Evolutionary conservation across 352 stramenopile species (phyloP), one percentile per base, ranked within the genome.

Genomic region (Phytopythium sindhum): DNA sequence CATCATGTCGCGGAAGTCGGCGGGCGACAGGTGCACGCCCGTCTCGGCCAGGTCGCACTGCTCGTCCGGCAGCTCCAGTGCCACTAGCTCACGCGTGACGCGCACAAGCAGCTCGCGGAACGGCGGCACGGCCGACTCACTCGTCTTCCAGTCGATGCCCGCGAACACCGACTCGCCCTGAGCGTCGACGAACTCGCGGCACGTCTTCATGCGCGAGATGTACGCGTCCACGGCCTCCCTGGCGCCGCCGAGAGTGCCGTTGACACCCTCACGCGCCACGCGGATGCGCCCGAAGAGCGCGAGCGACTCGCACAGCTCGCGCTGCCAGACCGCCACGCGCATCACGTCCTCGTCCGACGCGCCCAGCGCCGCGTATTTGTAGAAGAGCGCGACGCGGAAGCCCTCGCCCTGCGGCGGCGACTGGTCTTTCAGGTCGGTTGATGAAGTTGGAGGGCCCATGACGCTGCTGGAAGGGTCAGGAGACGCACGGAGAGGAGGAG

Each of bases 61-160:
- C 31, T 74, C 69, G 45, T 80, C 67, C 14, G 80, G 78, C 24
- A 95, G 67, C 53, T 89, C 86, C 21, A 95, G 79, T 28, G 84
- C 79, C 61, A 95, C 86, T 60, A 95, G 89, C 72, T 95, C 86
- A 5, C 68, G 66, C 61, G 81, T 74, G 33, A 79, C 66, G 26
- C 86, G 84, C 59, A 97, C 77, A 10, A 88, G 77, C 41, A 96
- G 68, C 42, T 87, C 85, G 5, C 68, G 56, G 63, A 96, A 94
- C 10, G 82, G 83, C 60, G 69, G 48, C 0, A 84, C 80, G 0
- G 57, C 10, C 0, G 82, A 80, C 9, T 23, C 33, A 65, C 84
- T 93, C 14, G 75, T 86, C 74, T 97, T 97, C 89, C 89, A 97
- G 78, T 96, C 89, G 48, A 96, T 74, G 54, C 68, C 63, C 21